Conservation (phyloP, 2,329 filamentous ascomycete genomes). For the Pseudocercospora fijiensis region DNA sequence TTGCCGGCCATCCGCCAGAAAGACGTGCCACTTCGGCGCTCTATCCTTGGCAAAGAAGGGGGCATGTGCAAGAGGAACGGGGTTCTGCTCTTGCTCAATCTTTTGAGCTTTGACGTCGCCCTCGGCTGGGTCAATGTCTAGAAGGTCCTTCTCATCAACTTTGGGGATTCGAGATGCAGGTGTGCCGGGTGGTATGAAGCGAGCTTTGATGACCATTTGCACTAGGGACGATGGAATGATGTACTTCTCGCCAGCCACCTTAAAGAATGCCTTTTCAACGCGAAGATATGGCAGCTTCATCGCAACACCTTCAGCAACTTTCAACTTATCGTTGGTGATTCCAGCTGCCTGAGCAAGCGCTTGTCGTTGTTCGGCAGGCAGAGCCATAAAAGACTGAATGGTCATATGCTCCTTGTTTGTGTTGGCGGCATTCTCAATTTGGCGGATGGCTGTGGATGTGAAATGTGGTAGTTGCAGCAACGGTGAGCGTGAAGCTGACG, state of each 20-base stretch:
- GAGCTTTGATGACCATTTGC: slow-evolving; percentile 90
- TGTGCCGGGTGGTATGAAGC: slow-evolving; percentile 84
- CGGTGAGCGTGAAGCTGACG: slow-evolving; percentile 59
- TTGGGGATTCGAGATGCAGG: slow-evolving; percentile 64
- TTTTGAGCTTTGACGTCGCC: slow-evolving; percentile 78
- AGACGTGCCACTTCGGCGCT: slow-evolving; percentile 88
- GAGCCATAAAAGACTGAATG: slow-evolving; percentile 84
- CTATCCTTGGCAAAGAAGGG: slow-evolving; percentile 89
- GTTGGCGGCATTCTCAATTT: slow-evolving; percentile 61
- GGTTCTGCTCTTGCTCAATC: slow-evolving; percentile 66
- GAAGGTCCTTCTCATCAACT: slow-evolving; percentile 74
- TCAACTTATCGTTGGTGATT: slow-evolving; percentile 73
- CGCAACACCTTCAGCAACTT: slow-evolving; percentile 71
- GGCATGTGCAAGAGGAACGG: slow-evolving; percentile 83
- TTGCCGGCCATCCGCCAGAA: slow-evolving; percentile 90
- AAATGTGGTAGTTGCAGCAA: slow-evolving; percentile 90
- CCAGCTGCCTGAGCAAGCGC: slow-evolving; percentile 69
- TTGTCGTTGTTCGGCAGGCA: slow-evolving; percentile 72
- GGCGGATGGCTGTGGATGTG: slow-evolving; percentile 61
- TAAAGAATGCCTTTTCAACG: slow-evolving; percentile 94
- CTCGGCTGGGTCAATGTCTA: slow-evolving; percentile 89
- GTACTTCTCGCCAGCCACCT: slow-evolving; percentile 90
- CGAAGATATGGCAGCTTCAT: slow-evolving; percentile 79
- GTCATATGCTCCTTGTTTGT: slow-evolving; percentile 68
- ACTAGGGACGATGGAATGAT: slow-evolving; percentile 92